Percentiles rank a stretch among this genome's conserved stretches.
phyloP scores from a whole-genome alignment of 768 basidiomycete species.

The Boletus tomentosulus region DNA sequence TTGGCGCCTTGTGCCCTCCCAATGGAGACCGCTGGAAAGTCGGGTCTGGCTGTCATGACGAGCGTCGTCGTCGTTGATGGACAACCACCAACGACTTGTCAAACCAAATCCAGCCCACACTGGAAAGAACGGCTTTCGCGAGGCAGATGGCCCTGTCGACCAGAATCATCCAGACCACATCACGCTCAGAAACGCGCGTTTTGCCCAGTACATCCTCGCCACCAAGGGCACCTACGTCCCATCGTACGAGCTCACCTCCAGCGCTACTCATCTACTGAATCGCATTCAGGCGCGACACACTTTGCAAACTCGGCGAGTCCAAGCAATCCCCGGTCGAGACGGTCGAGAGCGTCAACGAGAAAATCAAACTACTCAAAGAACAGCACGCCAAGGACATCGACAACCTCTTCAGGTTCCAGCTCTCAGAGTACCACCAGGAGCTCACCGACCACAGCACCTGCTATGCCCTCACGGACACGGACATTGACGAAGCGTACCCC shows the following conservation, averaged over 20 bases:
- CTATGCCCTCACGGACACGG: slow-evolving; percentile 27
- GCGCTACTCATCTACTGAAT: neutral
- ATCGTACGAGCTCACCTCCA: slow-evolving; percentile 28
- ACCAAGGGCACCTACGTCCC: slow-evolving; percentile 38
- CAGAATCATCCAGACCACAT: slow-evolving; percentile 19
- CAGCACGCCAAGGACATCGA: slow-evolving; percentile 31
- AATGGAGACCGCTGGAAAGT: slow-evolving; percentile 54
- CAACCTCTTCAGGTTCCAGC: slow-evolving; percentile 28
- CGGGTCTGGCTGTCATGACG: slow-evolving; percentile 36
- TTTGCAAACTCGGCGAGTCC: slow-evolving; percentile 21
- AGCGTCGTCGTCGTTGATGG: neutral
- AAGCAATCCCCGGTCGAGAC: slow-evolving; percentile 20
- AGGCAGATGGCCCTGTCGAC: slow-evolving; percentile 6
- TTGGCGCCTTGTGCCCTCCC: slow-evolving; percentile 45
- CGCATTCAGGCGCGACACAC: slow-evolving; percentile 14
- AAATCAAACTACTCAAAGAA: slow-evolving; percentile 28
- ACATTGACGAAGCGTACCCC: slow-evolving; percentile 22
- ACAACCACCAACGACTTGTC: slow-evolving; percentile 10
- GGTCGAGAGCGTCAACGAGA: slow-evolving; percentile 21
- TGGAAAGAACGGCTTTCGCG: slow-evolving; percentile 24
- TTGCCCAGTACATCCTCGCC: slow-evolving; percentile 39
- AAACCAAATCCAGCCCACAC: slow-evolving; percentile 8
- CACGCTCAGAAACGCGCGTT: slow-evolving; percentile 30
- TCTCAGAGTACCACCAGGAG: slow-evolving; percentile 30
- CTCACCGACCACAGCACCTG: slow-evolving; percentile 26